A percentile compares a stretch with the other conserved stretches of the same genome.
phyloP scores from a whole-genome alignment of 352 stramenopile species.

The Halophytophthora batemanensis region DNA sequence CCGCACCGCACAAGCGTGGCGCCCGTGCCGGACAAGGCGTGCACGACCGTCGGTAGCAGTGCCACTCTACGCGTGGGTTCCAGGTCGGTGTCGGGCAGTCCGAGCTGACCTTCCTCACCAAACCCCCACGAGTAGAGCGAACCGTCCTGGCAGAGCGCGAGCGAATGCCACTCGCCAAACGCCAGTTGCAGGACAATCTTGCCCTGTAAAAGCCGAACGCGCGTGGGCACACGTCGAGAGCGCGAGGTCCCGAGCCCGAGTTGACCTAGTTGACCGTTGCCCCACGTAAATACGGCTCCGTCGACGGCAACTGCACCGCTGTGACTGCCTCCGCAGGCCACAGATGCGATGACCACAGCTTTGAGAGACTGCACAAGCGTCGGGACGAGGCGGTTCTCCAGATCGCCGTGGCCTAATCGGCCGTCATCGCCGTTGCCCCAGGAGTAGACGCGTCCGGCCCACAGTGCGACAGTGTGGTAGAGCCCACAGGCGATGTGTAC shows the following conservation, averaged over 20 bases:
- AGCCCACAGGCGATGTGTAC: constrained; percentile 45
- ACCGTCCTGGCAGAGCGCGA: constrained; percentile 52
- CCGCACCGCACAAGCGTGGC: constrained; percentile 55
- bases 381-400: constrained; percentile 44
- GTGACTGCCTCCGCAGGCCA: constrained; percentile 58
- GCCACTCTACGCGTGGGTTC: constrained; percentile 37
- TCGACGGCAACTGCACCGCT: constrained; percentile 41
- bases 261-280: constrained; percentile 53
- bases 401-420: constrained; percentile 45
- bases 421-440: constrained; percentile 72
- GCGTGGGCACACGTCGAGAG: constrained; percentile 35
- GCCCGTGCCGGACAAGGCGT: constrained; percentile 50
- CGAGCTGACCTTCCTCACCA: constrained; percentile 68
- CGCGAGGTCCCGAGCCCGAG: constrained; percentile 39
- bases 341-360: constrained; percentile 28
- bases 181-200: constrained; percentile 46
- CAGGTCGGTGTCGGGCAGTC: constrained; percentile 38
- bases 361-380: constrained; percentile 30
- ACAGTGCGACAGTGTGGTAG: constrained; percentile 62
- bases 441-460: constrained; percentile 37
- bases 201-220: constrained; percentile 41
- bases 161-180: constrained; percentile 72
- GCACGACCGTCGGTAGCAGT: constrained; percentile 42
- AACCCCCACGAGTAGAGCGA: constrained; percentile 66
- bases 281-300: constrained; percentile 60